phyloP scores from a whole-genome alignment of 192 early-diverging fungal species.

The Lobosporangium transversale region DNA sequence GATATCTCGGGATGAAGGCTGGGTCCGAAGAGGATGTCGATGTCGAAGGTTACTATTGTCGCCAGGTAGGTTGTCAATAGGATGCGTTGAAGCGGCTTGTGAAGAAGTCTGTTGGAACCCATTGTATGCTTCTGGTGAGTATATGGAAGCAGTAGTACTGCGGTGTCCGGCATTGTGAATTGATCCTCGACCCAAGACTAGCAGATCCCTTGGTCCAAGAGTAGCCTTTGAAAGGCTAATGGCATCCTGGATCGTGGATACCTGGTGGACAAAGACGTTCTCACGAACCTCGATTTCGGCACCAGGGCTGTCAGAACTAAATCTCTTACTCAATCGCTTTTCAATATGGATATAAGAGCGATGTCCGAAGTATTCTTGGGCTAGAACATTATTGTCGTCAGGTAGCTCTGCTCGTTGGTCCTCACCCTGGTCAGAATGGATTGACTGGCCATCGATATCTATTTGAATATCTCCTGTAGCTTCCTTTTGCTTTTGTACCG shows the following conservation, averaged over 20 bases:
- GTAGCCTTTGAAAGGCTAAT: slow-evolving; percentile 42
- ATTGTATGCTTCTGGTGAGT: slow-evolving; percentile 4
- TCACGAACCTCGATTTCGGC: slow-evolving; percentile 37
- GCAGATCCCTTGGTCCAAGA: slow-evolving; percentile 58
- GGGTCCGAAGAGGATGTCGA: slow-evolving; percentile 20
- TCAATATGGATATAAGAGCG: slow-evolving; percentile 1
- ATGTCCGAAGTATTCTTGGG: slow-evolving; percentile 25
- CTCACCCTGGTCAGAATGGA: slow-evolving; percentile 22
- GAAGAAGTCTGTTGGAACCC: slow-evolving; percentile 9
- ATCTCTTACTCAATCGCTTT: slow-evolving; percentile 17
- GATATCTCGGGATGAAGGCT: slow-evolving; percentile 41
- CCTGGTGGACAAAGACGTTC: slow-evolving; percentile 30
- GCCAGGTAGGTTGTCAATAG: slow-evolving; percentile 23
- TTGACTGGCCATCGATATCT: slow-evolving; percentile 14
- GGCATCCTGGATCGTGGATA: slow-evolving; percentile 53
- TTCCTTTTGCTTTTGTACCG: slow-evolving; percentile 2
- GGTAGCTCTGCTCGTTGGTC: slow-evolving; percentile 11
- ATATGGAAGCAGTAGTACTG: slow-evolving; percentile 6
- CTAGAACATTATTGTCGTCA: slow-evolving; percentile 21
- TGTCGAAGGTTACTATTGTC: slow-evolving; percentile 10
- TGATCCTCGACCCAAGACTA: slow-evolving; percentile 57
- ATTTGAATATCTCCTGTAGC: slow-evolving; percentile 10
- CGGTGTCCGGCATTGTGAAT: slow-evolving; percentile 17
- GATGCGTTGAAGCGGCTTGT: slow-evolving; percentile 7
- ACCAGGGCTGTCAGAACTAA: background rate